A percentile compares a stretch with the other conserved stretches of the same genome.
Conservation (phyloP, 192 early-diverging fungal genomes). For the Dissophora globulifera region DNA sequence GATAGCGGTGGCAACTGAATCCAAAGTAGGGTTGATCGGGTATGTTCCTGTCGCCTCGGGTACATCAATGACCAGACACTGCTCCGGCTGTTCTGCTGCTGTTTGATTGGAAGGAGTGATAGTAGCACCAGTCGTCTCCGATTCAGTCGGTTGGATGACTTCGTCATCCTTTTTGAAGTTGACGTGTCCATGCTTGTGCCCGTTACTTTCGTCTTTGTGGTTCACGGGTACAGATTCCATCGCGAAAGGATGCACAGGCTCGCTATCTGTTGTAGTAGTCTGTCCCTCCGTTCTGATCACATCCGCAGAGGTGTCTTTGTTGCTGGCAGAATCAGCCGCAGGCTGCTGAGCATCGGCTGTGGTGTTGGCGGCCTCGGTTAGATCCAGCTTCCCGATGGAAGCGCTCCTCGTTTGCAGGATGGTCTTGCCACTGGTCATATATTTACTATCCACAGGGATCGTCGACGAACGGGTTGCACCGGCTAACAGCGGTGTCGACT, state of each 20-base stretch:
- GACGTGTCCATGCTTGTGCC: slow-evolving; percentile 14
- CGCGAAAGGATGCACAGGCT: not conserved
- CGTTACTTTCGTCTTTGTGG: not conserved
- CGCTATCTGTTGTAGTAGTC: too few relatives aligned
- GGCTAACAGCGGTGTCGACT: slow-evolving; percentile 22
- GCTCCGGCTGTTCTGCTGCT: not conserved
- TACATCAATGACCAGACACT: slow-evolving; percentile 6
- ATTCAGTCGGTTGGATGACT: slow-evolving; percentile 12
- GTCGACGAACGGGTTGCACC: not conserved
- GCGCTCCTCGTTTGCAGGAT: slow-evolving; percentile 23
- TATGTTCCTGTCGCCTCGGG: slow-evolving; percentile 15
- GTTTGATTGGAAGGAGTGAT: not conserved
- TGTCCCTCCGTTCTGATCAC: not conserved
- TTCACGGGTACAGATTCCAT: not conserved
- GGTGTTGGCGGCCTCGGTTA: slow-evolving; percentile 3
- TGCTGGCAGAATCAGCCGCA: not conserved
- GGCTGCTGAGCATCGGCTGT: slow-evolving; percentile 1
- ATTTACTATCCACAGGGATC: slow-evolving; percentile 34
- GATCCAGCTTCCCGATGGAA: slow-evolving; percentile 4
- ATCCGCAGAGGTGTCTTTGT: not conserved
- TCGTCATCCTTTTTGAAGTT: slow-evolving; percentile 34
- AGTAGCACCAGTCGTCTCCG: too few relatives aligned
- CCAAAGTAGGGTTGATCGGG: not conserved
- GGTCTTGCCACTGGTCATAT: slow-evolving; percentile 47
- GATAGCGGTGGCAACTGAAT: not conserved